Evolutionary conservation across 306 rosid species (phyloP).

Genomic region (Betula pendula): DNA sequence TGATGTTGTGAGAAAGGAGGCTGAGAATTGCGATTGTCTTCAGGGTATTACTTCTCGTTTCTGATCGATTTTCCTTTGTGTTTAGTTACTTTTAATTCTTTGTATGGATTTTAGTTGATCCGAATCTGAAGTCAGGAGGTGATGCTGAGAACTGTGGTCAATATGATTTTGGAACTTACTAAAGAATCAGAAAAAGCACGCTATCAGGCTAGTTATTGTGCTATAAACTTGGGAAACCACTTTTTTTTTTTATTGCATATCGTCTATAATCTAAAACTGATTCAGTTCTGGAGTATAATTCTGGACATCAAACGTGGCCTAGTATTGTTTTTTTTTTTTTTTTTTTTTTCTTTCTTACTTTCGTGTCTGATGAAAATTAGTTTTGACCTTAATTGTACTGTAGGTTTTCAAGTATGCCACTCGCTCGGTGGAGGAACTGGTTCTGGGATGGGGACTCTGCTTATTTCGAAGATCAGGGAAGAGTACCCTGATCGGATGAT

Average conservation of each 20-base stretch:
- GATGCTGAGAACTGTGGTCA: background rate
- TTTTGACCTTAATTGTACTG: background rate
- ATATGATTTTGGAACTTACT: background rate
- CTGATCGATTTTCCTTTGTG: background rate
- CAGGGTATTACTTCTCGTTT: background rate
- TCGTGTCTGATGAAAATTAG: background rate
- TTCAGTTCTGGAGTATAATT: background rate
- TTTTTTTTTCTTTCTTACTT: background rate
- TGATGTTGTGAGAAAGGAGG: conserved; percentile 13
- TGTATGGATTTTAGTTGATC: background rate
- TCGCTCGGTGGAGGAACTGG: conserved; percentile 11
- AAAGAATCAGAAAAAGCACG: no score
- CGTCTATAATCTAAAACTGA: background rate
- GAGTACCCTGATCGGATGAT: conserved; percentile 14
- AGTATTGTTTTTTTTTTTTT: background rate
- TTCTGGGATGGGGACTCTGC: conserved; percentile 16
- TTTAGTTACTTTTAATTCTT: background rate
- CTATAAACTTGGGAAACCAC: background rate
- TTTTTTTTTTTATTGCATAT: background rate
- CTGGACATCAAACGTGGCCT: background rate
- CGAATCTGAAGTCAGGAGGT: background rate
- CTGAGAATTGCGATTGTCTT: conserved; percentile 15
- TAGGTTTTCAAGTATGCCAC: conserved; percentile 14
- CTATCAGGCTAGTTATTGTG: background rate
- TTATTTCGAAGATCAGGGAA: conserved; percentile 11